Evolutionary conservation across 2,329 filamentous ascomycete genomes (phyloP), one percentile per base, ranked within the genome.

Genomic region (Lasiodiplodia citricola): DNA sequence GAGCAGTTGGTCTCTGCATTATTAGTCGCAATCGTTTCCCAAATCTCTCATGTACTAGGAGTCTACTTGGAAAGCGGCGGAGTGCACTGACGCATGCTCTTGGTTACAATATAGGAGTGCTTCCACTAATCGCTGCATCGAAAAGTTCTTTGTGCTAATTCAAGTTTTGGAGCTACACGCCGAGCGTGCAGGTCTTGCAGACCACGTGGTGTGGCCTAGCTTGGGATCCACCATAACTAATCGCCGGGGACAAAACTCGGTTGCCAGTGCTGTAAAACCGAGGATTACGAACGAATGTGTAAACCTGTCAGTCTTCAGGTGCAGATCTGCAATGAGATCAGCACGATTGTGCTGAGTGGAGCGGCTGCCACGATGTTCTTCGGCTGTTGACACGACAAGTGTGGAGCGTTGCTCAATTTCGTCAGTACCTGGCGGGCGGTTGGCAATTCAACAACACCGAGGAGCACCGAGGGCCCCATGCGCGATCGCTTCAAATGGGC

Each of bases 351-450:
- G 23, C 41, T 28, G 28, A 37, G 44, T 47, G 44, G n/a, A 47
- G 44, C n/a, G 10, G n/a, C 28, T 50, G 58, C 44, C 58, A 51
- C 58, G 58, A 23, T 47, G 18, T 7, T 47, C 18, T 47, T 47
- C 44, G 44, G 47, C 23, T 63, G 41, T 23, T 31, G 16, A 25
- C 16, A 21, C 25, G 6, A 37, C 28, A 56, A 8, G 35, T 50
- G 58, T 63, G 58, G 58, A 63, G 58, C 58, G 47, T 35, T 50
- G 25, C 41, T 50, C 41, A 37, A 8, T 47, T 47, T 47, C 44
- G 44, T 47, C 44, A 21, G n/a, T 47, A 47, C 16, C 44, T 47
- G 44, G 18, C n/a, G 13, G n/a, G 6, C 44, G 18, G 21, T n/a
- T 11, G n/a, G 44, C 44, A 47, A 47, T 11, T 47, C 44, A 21